Evolutionary conservation across 139 green algal species (phyloP).

Genomic region (Tetradesmus obliquus): DNA sequence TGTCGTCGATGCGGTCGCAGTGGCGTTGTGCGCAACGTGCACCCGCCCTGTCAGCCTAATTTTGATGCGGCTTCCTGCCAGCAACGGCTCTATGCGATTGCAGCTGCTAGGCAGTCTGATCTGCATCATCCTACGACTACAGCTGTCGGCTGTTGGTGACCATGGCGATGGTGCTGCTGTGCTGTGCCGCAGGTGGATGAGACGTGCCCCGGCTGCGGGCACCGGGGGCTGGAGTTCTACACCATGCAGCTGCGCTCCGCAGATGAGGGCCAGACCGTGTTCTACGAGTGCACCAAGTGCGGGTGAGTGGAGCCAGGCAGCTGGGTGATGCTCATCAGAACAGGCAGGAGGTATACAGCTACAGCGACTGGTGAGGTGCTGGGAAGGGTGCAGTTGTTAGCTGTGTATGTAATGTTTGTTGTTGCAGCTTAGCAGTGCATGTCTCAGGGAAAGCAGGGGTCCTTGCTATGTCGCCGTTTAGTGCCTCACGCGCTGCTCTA

Average conservation of each 20-base stretch:
- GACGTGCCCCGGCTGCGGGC: conserved; percentile 82
- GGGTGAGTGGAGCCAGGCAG: not conserved
- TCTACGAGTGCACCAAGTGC: conserved; percentile 92
- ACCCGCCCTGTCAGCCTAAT: no score
- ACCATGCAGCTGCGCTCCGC: conserved; percentile 94
- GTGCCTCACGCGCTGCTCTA: no score
- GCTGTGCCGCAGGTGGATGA: conserved; percentile 73
- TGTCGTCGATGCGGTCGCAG: not conserved
- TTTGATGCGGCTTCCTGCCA: no score
- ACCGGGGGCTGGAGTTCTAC: conserved; percentile 88
- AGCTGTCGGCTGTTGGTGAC: not conserved
- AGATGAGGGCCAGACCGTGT: conserved; percentile 94
- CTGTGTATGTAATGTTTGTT: no score
- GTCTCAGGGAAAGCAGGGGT: no score
- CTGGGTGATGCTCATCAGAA: not conserved
- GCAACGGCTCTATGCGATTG: not conserved
- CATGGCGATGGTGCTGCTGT: not conserved
- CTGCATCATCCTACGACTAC: not conserved
- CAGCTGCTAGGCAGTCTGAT: not conserved
- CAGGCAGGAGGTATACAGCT: not conserved
- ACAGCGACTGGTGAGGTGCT: not conserved
- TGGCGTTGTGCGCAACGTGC: no score
- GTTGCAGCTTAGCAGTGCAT: no score
- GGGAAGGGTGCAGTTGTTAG: not conserved
- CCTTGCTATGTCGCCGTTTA: no score